Conservation (phyloP, 2,329 filamentous ascomycete genomes). For the Penicillium sp. region DNA sequence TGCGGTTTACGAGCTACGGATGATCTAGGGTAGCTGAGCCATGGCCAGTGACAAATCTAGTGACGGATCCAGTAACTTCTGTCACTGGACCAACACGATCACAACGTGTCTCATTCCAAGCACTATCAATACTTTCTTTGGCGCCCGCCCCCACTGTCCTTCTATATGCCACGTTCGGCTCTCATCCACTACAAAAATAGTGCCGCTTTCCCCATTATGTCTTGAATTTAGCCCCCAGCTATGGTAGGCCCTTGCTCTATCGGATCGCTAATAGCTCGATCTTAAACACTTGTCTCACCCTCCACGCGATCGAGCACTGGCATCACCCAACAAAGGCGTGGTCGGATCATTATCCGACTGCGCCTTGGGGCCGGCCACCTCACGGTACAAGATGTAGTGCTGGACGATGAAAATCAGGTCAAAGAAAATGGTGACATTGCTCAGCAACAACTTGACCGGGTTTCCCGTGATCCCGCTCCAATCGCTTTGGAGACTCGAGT, state of each 20-base stretch:
- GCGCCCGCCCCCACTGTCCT: conserved; percentile 13
- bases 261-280: neutral
- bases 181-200: conserved; percentile 19
- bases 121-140: too few relatives aligned
- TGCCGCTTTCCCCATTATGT: conserved; percentile 10
- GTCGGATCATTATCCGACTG: conserved; percentile 22
- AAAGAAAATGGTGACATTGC: conserved; percentile 84
- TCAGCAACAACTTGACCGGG: conserved; percentile 84
- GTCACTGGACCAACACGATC: too few relatives aligned
- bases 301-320: conserved; percentile 9
- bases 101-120: neutral
- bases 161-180: neutral
- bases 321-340: conserved; percentile 35
- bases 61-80: too few relatives aligned
- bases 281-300: conserved; percentile 4
- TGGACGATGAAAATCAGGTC: conserved; percentile 85
- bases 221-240: conserved; percentile 22
- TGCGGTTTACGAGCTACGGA: too few relatives aligned
- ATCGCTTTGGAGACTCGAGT: conserved; percentile 81
- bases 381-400: conserved; percentile 79
- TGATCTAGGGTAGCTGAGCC: too few relatives aligned
- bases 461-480: conserved; percentile 93
- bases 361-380: conserved; percentile 27
- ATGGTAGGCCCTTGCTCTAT: too few relatives aligned
- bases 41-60: too few relatives aligned